Conservation (phyloP, 78 protist genomes). For the Dictyostelium discoideum region DNA sequence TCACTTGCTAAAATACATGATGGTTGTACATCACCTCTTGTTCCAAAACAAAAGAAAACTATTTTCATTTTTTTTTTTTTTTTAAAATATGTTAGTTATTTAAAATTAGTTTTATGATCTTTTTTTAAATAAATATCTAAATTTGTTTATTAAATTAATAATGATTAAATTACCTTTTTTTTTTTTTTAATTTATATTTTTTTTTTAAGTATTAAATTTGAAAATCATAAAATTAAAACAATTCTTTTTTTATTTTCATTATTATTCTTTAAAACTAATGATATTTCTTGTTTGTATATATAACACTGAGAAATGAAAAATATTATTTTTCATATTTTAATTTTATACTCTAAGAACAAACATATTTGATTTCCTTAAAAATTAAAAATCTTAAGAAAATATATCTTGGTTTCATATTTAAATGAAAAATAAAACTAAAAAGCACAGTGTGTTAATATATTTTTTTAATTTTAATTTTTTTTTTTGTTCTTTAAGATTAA, state of each 20-base stretch:
- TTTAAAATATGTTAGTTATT: neutral
- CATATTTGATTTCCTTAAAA: neutral
- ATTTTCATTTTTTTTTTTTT: slow-evolving; percentile 29
- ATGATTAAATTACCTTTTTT: no score
- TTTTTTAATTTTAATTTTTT: no score
- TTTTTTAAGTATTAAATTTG: no score
- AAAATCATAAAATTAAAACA: no score
- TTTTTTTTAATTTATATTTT: no score
- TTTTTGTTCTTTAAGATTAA: neutral
- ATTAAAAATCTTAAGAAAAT: no score
- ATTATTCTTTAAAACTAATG: neutral
- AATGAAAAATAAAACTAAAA: no score
- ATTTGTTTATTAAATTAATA: no score
- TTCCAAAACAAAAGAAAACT: slow-evolving; percentile 21
- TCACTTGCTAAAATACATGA: neutral
- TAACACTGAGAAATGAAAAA: neutral
- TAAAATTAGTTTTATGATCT: no score
- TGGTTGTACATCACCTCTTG: slow-evolving; percentile 37
- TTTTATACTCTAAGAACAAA: neutral
- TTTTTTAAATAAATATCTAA: no score
- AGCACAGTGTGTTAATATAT: no score
- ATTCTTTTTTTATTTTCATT: neutral
- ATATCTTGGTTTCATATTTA: no score
- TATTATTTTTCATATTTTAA: neutral
- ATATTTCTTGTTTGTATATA: neutral